phyloP scores from a whole-genome alignment of 2,329 filamentous ascomycete species.

The Fonsecaea pugnacius region DNA sequence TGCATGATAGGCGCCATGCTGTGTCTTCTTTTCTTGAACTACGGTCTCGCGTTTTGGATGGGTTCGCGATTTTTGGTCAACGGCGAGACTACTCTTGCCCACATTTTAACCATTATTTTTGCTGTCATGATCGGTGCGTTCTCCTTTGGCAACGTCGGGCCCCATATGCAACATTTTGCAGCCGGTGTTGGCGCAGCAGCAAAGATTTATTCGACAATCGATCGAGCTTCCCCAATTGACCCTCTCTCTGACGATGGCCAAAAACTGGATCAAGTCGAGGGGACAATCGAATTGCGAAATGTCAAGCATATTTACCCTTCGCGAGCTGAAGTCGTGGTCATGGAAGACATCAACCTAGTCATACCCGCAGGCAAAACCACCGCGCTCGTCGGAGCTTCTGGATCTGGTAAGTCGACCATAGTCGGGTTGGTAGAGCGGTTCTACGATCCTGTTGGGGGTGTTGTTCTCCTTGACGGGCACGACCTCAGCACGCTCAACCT shows the following conservation, averaged over 20 bases:
- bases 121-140: conserved; percentile 92
- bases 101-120: conserved; percentile 84
- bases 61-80: conserved; percentile 72
- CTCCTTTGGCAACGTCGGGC: conserved; percentile 82
- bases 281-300: conserved; percentile 77
- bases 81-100: conserved; percentile 67
- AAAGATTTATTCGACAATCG: conserved; percentile 94
- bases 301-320: conserved; percentile 95
- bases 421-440: conserved; percentile 92
- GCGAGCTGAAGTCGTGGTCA: conserved; percentile 84
- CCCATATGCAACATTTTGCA: conserved; percentile 84
- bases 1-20: conserved; percentile 85
- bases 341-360: conserved; percentile 77
- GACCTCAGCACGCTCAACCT: conserved; percentile 83
- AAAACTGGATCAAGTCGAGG: conserved; percentile 72
- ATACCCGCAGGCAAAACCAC: conserved; percentile 91
- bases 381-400: conserved; percentile 89
- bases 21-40: conserved; percentile 81
- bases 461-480: conserved; percentile 78
- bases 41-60: conserved; percentile 86
- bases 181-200: conserved; percentile 79
- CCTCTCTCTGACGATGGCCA: conserved; percentile 72
- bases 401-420: conserved; percentile 92
- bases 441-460: conserved; percentile 83
- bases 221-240: conserved; percentile 82